Evolutionary conservation across 169 alveolate genomes (phyloP), one percentile per base, ranked within the genome.

Genomic region (Eimeria sp.): DNA sequence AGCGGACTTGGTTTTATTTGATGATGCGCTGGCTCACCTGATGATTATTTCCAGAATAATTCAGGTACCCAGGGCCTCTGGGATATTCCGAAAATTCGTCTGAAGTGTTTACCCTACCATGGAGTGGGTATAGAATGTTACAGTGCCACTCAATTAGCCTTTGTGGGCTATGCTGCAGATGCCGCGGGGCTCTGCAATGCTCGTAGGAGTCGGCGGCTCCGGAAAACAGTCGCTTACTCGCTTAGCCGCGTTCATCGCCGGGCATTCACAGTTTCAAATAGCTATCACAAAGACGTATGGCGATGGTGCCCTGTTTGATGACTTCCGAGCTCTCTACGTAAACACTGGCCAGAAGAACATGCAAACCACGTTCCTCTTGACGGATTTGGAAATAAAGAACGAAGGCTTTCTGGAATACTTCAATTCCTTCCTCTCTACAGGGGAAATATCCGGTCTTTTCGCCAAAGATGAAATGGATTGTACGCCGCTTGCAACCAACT

Each of bases 131-230:
- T 27, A 87, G 51, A 3, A 40, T 14, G 27, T 27, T 6, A n/a
- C 4, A 4, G 30, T 25, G 43, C 27, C 61, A 65, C 45, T 40
- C 88, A 49, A 45, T 34, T 78, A 99, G 95, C 98, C 57, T 73
- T 78, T 18, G 47, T 98, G 58, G 96, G 97, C 76, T 97, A 30
- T 30, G 34, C 2, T 54, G 27, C 92, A 99, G 98, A 96, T 98
- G 96, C 99, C 99, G 89, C 98, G 98, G 90, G 99, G 99, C 58
- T 97, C 98, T 78, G 99, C 99, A 58, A 97, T 98, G 98, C 97
- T 98, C 82, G 99, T 98, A 76, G 99, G 99, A 76, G 99, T 99
- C 40, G 99, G 99, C n/a, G 99, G 99, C 92, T 98, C 99, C 16
- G 99, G 99, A 61, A 99, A 99, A 97, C 99, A 99, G 97, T 98